phyloP scores from a whole-genome alignment of 495 filamentous ascomycete genomes.

The Tuber microsphaerosporum region DNA sequence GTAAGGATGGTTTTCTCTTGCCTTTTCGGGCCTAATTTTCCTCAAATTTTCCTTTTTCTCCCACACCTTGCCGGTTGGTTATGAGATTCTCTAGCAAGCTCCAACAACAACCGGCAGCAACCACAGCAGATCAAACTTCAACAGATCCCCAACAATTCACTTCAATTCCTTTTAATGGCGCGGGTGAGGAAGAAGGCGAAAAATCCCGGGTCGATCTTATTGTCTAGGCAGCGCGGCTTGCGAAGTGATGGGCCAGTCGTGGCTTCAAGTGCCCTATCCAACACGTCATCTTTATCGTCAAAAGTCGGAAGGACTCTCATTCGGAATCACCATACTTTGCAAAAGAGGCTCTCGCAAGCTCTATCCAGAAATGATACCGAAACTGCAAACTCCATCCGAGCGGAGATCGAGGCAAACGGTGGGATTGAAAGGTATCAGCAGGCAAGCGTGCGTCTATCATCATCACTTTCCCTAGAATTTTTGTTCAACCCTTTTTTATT shows the following conservation, averaged over 20 bases:
- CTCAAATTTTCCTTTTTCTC: background rate
- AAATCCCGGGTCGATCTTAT: constrained; percentile 36
- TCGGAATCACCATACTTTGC: constrained; percentile 71
- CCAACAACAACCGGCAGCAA: background rate
- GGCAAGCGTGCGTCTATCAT: constrained; percentile 59
- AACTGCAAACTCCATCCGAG: constrained; percentile 52
- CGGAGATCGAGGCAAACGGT: constrained; percentile 60
- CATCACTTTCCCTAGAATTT: constrained; percentile 4
- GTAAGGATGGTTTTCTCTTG: background rate
- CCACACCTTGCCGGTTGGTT: background rate
- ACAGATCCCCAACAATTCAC: background rate
- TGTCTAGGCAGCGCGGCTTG: constrained; percentile 34
- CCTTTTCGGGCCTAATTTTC: constrained; percentile 3
- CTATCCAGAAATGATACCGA: constrained; percentile 54
- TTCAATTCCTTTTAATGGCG: constrained; percentile 25
- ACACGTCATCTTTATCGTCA: constrained; percentile 60
- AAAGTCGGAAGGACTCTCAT: constrained; percentile 76
- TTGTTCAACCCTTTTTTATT: background rate
- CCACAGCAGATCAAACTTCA: constrained; percentile 2
- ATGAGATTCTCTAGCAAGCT: background rate
- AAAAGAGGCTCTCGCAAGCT: constrained; percentile 69
- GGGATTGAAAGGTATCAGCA: constrained; percentile 79
- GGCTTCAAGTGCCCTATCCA: constrained; percentile 43
- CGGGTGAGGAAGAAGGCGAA: constrained; percentile 33
- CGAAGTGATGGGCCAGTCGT: constrained; percentile 21